Conservation (phyloP, 78 protist species). For the Guillardia theta region DNA sequence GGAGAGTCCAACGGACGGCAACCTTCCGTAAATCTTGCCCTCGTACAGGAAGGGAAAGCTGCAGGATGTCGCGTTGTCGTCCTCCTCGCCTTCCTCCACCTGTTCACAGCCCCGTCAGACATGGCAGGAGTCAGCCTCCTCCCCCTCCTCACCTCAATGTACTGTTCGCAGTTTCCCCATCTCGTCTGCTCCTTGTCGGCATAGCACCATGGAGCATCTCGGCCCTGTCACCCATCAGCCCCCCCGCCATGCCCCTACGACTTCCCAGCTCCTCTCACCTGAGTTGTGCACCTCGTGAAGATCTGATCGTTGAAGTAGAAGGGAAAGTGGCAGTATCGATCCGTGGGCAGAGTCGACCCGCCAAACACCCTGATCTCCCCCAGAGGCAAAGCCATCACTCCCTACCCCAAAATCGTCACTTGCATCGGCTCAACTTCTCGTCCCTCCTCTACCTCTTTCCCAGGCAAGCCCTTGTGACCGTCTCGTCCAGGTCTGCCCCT, state of each 20-base stretch:
- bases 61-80: not conserved
- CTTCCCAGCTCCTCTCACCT: not conserved
- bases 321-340: conserved; percentile 12
- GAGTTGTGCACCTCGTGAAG: conserved; percentile 30
- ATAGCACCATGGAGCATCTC: not conserved
- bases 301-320: not conserved
- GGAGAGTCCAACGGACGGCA: not conserved
- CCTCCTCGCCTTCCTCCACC: not conserved
- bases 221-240: too few relatives aligned
- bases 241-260: not conserved
- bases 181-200: not conserved
- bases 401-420: too few relatives aligned
- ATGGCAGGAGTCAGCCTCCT: too few relatives aligned
- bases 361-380: not conserved
- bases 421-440: too few relatives aligned
- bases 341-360: not conserved
- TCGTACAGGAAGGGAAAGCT: not conserved
- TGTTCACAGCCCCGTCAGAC: too few relatives aligned
- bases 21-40: not conserved
- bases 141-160: not conserved
- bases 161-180: not conserved
- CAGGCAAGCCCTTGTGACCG: too few relatives aligned
- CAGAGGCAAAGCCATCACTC: not conserved
- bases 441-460: too few relatives aligned
- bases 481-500: too few relatives aligned